Percentiles rank a stretch among this genome's conserved stretches.
Evolutionary conservation across 108 stramenopile genomes (phyloP).

Genomic region (Chaetoceros muelleri): DNA sequence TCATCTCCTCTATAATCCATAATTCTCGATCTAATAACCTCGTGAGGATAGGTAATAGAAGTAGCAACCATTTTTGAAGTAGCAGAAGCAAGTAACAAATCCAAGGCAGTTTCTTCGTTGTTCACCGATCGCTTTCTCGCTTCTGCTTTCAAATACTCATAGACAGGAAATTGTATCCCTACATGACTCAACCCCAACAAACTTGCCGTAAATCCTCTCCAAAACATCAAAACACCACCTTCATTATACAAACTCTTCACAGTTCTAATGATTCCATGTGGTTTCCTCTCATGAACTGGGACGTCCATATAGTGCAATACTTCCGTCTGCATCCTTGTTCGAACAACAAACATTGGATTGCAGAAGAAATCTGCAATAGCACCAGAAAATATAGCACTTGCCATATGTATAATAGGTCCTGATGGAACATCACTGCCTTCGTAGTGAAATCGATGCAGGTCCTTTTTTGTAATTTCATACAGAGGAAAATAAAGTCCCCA

Average conservation of each 20-base stretch:
- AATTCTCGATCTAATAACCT: constrained; percentile 83
- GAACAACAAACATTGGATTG: constrained; percentile 88
- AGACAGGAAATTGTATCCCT: constrained; percentile 87
- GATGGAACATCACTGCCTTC: constrained; percentile 9
- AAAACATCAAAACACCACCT: constrained; percentile 65
- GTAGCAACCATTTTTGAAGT: constrained; percentile 77
- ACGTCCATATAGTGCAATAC: constrained; percentile 58
- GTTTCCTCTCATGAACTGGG: constrained; percentile 14
- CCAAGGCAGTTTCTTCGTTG: constrained; percentile 42
- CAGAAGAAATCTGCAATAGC: constrained; percentile 78
- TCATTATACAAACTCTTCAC: constrained; percentile 34
- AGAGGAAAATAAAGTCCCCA: constrained; percentile 81
- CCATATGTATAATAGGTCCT: constrained; percentile 45
- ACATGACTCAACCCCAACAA: constrained; percentile 83
- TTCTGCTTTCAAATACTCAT: constrained; percentile 68
- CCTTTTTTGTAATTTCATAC: constrained; percentile 35
- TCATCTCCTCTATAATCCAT: constrained; percentile 60
- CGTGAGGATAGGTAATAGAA: constrained; percentile 81
- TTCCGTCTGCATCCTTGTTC: constrained; percentile 84
- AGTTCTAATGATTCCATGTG: constrained; percentile 41
- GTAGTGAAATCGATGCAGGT: constrained; percentile 13
- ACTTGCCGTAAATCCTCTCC: constrained; percentile 84
- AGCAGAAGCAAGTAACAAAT: constrained; percentile 65
- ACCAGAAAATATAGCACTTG: constrained; percentile 70
- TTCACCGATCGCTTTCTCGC: constrained; percentile 29